These are phyloP conservation scores for Hymenoscyphus infarciens DNA, from an alignment of 2,329 filamentous ascomycete genomes.

Conservation along the genomic window DNA sequence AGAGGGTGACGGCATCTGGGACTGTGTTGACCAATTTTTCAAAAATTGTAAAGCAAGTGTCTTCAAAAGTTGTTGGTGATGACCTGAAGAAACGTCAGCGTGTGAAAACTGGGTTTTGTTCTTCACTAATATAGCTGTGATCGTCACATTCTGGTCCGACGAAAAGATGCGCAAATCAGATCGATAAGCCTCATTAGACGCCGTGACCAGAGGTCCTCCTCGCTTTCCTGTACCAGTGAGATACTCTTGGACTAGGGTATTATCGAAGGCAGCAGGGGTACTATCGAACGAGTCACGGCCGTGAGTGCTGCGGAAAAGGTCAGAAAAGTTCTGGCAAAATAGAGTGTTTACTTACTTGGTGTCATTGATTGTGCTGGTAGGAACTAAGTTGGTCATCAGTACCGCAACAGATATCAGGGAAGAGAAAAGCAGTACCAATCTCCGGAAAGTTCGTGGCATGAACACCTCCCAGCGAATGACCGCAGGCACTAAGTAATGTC, in stretches of 20 bases:
- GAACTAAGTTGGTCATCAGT: too few relatives aligned
- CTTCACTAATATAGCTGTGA: slow-evolving; percentile 6
- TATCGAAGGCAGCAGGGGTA: slow-evolving; percentile 19
- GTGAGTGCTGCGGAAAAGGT: background rate
- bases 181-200: slow-evolving; percentile 9
- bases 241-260: slow-evolving; percentile 16
- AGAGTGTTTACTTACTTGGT: too few relatives aligned
- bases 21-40: slow-evolving; percentile 25
- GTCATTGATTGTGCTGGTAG: too few relatives aligned
- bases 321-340: too few relatives aligned
- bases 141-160: slow-evolving; percentile 22
- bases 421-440: background rate
- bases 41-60: slow-evolving; percentile 21
- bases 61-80: slow-evolving; percentile 18
- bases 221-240: slow-evolving; percentile 12
- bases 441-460: slow-evolving; percentile 18
- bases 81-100: too few relatives aligned
- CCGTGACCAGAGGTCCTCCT: slow-evolving; percentile 21
- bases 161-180: slow-evolving; percentile 19
- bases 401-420: too few relatives aligned
- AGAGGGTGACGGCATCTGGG: slow-evolving; percentile 15
- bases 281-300: slow-evolving; percentile 14
- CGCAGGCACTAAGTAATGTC: slow-evolving; percentile 19
- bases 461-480: slow-evolving; percentile 22
- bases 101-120: too few relatives aligned